These are phyloP conservation scores for Fusarium sp. DNA, from an alignment of 2,329 filamentous ascomycete genomes.

Conservation along the genomic window DNA sequence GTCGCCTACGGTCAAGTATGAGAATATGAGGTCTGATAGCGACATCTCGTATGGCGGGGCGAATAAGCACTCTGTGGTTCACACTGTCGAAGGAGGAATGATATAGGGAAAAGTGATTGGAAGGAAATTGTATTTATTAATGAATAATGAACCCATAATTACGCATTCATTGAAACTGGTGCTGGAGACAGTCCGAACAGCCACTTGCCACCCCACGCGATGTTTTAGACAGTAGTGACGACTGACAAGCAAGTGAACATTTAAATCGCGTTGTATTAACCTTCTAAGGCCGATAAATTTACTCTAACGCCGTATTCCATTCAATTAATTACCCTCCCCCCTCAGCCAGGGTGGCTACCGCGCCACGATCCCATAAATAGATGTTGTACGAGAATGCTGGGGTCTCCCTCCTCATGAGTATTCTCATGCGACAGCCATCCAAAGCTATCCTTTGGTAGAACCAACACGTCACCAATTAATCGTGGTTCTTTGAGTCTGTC, in stretches of 20 bases:
- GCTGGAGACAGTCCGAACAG: background rate
- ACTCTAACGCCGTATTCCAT: background rate
- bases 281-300: background rate
- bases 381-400: background rate
- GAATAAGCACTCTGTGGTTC: background rate
- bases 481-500: background rate
- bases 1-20: conserved; percentile 16
- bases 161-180: background rate
- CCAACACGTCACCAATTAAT: background rate
- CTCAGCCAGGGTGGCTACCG: background rate
- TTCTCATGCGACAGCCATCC: background rate
- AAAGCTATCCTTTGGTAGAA: background rate
- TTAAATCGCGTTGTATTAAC: background rate
- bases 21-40: conserved; percentile 8
- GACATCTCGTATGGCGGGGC: background rate
- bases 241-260: background rate
- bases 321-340: background rate
- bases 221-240: background rate
- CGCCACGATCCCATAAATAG: background rate
- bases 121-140: background rate
- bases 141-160: background rate
- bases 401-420: background rate
- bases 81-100: background rate
- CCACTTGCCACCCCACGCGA: background rate
- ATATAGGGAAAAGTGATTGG: background rate